These are phyloP conservation scores for Leccinum imitatum DNA, from an alignment of 768 basidiomycete genomes.

Conservation along the genomic window DNA sequence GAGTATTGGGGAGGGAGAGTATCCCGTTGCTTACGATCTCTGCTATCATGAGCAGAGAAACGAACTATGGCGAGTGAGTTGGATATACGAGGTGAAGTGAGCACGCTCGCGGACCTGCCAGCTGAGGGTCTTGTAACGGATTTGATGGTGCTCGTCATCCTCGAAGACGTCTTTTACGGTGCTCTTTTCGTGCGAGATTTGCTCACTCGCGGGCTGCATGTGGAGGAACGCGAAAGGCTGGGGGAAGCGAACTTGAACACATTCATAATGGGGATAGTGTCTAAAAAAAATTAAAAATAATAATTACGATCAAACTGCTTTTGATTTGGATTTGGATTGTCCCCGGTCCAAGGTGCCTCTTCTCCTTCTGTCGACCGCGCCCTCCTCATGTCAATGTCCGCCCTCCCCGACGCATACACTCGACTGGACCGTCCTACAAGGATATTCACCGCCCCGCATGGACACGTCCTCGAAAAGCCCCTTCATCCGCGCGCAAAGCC, in stretches of 20 bases:
- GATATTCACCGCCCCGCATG: conserved; percentile 57
- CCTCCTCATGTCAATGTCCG: conserved; percentile 24
- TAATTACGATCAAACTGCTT: not conserved
- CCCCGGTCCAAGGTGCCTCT: not conserved
- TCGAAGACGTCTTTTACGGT: conserved; percentile 38
- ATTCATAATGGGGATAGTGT: not conserved
- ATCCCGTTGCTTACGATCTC: conserved; percentile 8
- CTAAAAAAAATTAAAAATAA: not conserved
- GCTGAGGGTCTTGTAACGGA: conserved; percentile 4
- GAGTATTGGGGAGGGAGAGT: not conserved
- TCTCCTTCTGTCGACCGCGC: not conserved
- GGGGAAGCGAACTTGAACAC: not conserved
- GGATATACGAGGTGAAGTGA: no score
- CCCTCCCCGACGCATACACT: conserved; percentile 5
- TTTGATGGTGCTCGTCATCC: conserved; percentile 37
- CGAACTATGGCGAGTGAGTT: not conserved
- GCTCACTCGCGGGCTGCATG: not conserved
- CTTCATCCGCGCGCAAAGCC: conserved; percentile 10
- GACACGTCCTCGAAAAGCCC: conserved; percentile 45
- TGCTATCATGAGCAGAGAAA: conserved; percentile 1
- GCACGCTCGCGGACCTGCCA: conserved; percentile 1
- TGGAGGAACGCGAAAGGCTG: not conserved
- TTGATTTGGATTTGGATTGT: not conserved
- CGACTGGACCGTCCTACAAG: conserved; percentile 41
- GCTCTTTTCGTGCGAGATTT: not conserved